A percentile compares a stretch with the other conserved stretches of the same genome.
Evolutionary conservation across 108 stramenopile genomes (phyloP).

Genomic region (Stephanodiscus triporus): DNA sequence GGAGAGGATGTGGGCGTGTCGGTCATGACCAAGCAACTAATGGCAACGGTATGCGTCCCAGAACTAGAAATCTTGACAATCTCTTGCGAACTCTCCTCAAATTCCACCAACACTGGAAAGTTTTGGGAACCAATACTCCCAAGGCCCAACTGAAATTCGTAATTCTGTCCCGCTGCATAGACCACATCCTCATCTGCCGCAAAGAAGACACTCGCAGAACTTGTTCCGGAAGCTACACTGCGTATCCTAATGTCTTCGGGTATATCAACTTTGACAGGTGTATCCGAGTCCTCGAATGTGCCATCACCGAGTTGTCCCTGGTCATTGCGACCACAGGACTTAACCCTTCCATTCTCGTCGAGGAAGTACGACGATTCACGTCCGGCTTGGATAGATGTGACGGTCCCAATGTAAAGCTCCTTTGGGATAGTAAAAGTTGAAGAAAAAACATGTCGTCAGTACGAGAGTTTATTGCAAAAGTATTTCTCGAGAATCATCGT

Average conservation of each 20-base stretch:
- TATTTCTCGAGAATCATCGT: not conserved
- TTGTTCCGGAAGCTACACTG: conserved; percentile 10
- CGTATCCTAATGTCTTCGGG: conserved; percentile 1
- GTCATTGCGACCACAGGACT: conserved; percentile 32
- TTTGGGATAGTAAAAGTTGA: not conserved
- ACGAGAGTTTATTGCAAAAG: not conserved
- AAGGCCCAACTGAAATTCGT: conserved; percentile 26
- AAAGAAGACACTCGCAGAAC: conserved; percentile 28
- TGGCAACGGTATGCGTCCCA: conserved; percentile 24
- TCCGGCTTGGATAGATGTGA: conserved; percentile 20
- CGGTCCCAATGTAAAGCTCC: conserved; percentile 9
- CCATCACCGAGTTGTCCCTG: conserved; percentile 38
- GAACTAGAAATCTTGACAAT: conserved; percentile 23
- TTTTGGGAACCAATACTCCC: not conserved
- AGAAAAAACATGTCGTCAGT: not conserved
- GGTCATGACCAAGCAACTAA: conserved; percentile 11
- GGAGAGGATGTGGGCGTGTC: conserved; percentile 8
- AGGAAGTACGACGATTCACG: conserved; percentile 36
- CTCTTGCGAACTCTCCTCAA: not conserved
- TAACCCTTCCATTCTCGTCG: conserved; percentile 8
- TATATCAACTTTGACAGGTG: conserved; percentile 24
- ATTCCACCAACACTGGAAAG: conserved; percentile 8
- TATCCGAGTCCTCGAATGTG: conserved; percentile 13
- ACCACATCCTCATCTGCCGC: conserved; percentile 8
- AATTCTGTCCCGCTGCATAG: conserved; percentile 20